Evolutionary conservation across 2,329 filamentous ascomycete species (phyloP).

Genomic region (Trichoderma breve): DNA sequence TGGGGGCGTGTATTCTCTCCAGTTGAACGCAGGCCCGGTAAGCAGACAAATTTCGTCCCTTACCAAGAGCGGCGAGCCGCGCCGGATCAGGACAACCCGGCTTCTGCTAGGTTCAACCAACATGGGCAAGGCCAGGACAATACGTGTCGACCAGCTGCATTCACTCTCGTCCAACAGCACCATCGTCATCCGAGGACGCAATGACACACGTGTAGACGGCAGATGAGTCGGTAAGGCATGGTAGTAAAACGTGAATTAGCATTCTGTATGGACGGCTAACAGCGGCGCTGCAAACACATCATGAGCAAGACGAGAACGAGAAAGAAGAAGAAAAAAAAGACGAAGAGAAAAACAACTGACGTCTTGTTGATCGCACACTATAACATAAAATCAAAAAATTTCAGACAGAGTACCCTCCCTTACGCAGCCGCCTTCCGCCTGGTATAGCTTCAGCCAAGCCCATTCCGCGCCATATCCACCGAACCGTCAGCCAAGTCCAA

Average conservation of each 20-base stretch:
- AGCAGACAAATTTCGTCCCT: conserved; percentile 8
- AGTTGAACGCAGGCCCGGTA: not conserved
- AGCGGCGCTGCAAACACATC: not conserved
- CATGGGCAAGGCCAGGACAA: not conserved
- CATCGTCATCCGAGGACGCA: not conserved
- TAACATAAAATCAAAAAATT: not conserved
- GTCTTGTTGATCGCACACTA: conserved; percentile 15
- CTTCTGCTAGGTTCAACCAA: not conserved
- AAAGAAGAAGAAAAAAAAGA: not conserved
- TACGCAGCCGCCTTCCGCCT: not conserved
- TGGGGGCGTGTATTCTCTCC: conserved; percentile 5
- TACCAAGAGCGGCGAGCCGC: conserved; percentile 15
- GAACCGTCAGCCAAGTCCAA: conserved; percentile 1
- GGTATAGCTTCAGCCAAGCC: not conserved
- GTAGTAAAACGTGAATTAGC: not conserved
- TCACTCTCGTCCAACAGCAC: not conserved
- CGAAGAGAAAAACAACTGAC: not conserved
- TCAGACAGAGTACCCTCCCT: not conserved
- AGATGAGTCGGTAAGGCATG: not conserved
- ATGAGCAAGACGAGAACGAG: not conserved
- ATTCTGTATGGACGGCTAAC: not conserved
- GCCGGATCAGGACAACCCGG: conserved; percentile 7
- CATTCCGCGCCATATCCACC: conserved; percentile 15
- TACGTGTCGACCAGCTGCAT: not conserved
- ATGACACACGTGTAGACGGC: not conserved